Percentiles rank a stretch among this genome's conserved stretches.
phyloP scores from a whole-genome alignment of 2,329 filamentous ascomycete genomes.

The Calcarisporium arbuscula region DNA sequence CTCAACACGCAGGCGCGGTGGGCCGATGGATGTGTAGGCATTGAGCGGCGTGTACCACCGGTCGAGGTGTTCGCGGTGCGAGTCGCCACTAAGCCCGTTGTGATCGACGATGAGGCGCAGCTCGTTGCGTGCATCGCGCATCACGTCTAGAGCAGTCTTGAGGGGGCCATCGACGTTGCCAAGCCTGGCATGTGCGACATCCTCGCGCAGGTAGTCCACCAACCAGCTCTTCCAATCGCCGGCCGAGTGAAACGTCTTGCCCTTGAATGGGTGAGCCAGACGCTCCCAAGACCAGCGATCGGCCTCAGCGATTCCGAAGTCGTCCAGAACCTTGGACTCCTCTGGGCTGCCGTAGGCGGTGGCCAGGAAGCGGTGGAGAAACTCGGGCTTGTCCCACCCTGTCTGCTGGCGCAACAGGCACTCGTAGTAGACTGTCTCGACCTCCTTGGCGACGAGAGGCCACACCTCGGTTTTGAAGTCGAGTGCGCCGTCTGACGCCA shows the following conservation, averaged over 20 bases:
- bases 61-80: slow-evolving; percentile 6
- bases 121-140: slow-evolving; percentile 7
- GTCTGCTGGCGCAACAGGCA: slow-evolving; percentile 3
- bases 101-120: slow-evolving; percentile 7
- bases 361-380: slow-evolving; percentile 2
- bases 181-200: slow-evolving; percentile 2
- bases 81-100: slow-evolving; percentile 3
- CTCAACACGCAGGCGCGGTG: slow-evolving; percentile 6
- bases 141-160: slow-evolving; percentile 6
- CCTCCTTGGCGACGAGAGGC: slow-evolving; percentile 5
- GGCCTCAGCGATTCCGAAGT: slow-evolving; percentile 2
- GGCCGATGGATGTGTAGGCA: slow-evolving; percentile 6
- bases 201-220: slow-evolving; percentile 1
- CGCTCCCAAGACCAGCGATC: slow-evolving; percentile 8
- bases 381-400: no score
- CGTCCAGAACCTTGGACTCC: slow-evolving; percentile 3
- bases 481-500: not conserved
- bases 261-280: slow-evolving; percentile 1
- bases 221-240: slow-evolving; percentile 5
- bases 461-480: slow-evolving; percentile 6
- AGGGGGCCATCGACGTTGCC: slow-evolving; percentile 5
- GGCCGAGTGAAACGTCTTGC: not conserved
- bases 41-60: slow-evolving; percentile 8
- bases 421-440: slow-evolving; percentile 7
- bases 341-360: slow-evolving; percentile 1